Evolutionary conservation across 192 early-diverging fungal species (phyloP).

Genomic region (Coemansia sp.): DNA sequence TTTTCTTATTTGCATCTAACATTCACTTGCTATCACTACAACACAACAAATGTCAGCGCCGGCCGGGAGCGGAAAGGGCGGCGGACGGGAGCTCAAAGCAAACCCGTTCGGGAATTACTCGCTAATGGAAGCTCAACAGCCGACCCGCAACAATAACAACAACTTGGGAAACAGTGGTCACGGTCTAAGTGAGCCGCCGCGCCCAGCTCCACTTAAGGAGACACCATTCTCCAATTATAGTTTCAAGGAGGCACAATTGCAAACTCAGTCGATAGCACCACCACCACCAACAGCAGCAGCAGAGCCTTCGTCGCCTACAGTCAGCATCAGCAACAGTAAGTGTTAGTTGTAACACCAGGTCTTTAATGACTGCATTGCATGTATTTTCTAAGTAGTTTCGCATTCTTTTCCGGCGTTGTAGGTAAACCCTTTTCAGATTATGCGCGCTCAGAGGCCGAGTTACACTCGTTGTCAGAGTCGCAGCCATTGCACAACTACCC

Average conservation of each 20-base stretch:
- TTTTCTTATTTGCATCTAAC: neutral
- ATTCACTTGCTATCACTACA: neutral
- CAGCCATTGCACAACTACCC: neutral
- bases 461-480: neutral
- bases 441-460: slow-evolving; percentile 5
- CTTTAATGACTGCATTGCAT: neutral
- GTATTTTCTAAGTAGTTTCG: neutral
- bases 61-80: neutral
- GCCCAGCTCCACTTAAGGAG: slow-evolving; percentile 8
- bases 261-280: neutral
- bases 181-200: neutral
- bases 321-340: slow-evolving; percentile 15
- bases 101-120: slow-evolving; percentile 58
- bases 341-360: neutral
- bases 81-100: slow-evolving; percentile 18
- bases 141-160: slow-evolving; percentile 7
- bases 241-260: slow-evolving; percentile 47
- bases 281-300: neutral
- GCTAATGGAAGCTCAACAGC: slow-evolving; percentile 47
- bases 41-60: slow-evolving; percentile 8
- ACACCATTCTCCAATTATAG: slow-evolving; percentile 52
- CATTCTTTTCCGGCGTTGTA: neutral
- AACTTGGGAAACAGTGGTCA: neutral
- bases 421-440: slow-evolving; percentile 3
- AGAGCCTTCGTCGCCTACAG: slow-evolving; percentile 32